Percentiles rank a stretch among this genome's conserved stretches.
These are phyloP conservation scores for Trichosanthes cucumerina DNA, from an alignment of 306 rosid species.

Conservation along the genomic window DNA sequence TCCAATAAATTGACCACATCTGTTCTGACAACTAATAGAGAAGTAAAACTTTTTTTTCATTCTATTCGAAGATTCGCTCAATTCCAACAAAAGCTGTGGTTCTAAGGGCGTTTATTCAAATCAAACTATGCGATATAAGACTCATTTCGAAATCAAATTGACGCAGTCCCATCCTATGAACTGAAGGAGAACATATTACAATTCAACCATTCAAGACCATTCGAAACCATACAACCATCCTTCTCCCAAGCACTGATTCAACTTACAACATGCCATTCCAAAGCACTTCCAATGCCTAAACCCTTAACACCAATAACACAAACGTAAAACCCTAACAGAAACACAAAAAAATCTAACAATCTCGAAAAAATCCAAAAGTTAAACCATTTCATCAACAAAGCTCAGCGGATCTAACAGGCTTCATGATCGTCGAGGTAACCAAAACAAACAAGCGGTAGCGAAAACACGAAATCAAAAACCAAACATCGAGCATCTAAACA, in stretches of 20 bases:
- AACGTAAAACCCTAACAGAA: constrained; percentile 1
- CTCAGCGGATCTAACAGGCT: constrained; percentile 8
- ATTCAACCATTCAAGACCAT: not conserved
- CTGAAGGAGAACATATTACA: not conserved
- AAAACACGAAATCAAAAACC: constrained; percentile 3
- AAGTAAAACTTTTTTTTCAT: not conserved
- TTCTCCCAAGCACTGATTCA: not conserved
- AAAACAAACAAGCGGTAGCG: not conserved
- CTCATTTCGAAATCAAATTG: not conserved
- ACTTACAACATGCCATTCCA: not conserved
- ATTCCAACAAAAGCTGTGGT: not conserved
- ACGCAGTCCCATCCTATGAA: not conserved
- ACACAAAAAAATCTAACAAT: not conserved
- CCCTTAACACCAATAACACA: not conserved
- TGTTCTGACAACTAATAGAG: not conserved
- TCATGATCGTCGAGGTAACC: not conserved
- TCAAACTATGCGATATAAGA: not conserved
- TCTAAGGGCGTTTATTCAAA: not conserved
- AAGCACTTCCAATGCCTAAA: not conserved
- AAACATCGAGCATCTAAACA: not conserved
- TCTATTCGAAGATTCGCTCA: not conserved
- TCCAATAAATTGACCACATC: not conserved
- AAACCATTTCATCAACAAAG: not conserved
- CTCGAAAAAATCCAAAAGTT: not conserved
- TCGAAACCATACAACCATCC: not conserved